These are phyloP conservation scores for Exophiala alcalophila DNA, from an alignment of 2,329 filamentous ascomycete genomes.

Conservation along the genomic window DNA sequence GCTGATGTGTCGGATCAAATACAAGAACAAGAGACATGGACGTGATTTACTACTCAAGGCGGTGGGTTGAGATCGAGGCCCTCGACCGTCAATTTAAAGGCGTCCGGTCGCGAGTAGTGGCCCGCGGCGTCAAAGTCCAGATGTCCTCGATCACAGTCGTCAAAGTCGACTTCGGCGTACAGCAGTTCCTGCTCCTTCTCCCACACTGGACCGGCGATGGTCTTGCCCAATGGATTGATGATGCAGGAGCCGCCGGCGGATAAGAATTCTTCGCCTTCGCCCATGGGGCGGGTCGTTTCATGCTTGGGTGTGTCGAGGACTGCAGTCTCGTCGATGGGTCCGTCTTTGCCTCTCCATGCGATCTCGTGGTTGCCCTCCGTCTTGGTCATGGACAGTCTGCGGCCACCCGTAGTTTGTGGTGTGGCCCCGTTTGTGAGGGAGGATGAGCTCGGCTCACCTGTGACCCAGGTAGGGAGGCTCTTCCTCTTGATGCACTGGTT, in stretches of 20 bases:
- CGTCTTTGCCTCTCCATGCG: conserved; percentile 39
- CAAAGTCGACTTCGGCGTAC: conserved; percentile 74
- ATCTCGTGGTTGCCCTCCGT: conserved; percentile 44
- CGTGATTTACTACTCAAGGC: too few relatives aligned
- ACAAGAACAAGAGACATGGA: too few relatives aligned
- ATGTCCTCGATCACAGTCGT: conserved; percentile 78
- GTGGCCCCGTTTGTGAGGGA: too few relatives aligned
- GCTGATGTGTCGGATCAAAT: too few relatives aligned
- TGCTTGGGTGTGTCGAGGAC: background rate
- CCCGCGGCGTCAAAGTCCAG: conserved; percentile 82
- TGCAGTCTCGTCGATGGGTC: conserved; percentile 22
- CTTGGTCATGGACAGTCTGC: conserved; percentile 31
- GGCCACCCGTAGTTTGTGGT: conserved; percentile 6
- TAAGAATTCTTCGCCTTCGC: conserved; percentile 48
- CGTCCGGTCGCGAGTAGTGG: conserved; percentile 74
- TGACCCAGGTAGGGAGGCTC: conserved; percentile 59
- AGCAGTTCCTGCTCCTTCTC: conserved; percentile 67
- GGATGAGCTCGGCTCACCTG: conserved; percentile 28
- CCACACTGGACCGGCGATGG: conserved; percentile 79
- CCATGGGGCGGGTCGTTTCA: background rate
- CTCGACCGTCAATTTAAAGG: conserved; percentile 59
- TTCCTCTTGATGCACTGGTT: conserved; percentile 73
- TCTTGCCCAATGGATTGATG: conserved; percentile 73
- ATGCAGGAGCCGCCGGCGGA: conserved; percentile 81
- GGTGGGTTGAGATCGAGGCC: conserved; percentile 60